Conservation (phyloP, 352 stramenopile species). For the Phytopythium chamaehyphon region DNA sequence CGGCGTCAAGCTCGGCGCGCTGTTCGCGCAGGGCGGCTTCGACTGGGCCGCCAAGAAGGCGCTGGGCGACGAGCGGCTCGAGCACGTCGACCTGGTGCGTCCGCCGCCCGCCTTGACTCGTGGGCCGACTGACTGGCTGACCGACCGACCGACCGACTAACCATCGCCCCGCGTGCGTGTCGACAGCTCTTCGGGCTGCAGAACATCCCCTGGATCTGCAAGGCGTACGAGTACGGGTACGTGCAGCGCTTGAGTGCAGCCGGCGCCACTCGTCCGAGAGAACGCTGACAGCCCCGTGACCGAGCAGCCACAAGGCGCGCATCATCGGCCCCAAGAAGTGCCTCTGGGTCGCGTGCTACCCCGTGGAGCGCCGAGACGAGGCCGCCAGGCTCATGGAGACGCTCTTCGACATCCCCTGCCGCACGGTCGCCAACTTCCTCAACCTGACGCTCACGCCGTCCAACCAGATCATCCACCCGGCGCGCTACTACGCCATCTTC, state of each 20-base stretch:
- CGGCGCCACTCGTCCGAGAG: no score
- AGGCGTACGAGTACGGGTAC: slow-evolving; percentile 83
- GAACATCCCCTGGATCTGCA: slow-evolving; percentile 95
- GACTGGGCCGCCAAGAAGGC: slow-evolving; percentile 90
- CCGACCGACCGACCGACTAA: no score
- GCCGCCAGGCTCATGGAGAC: slow-evolving; percentile 77
- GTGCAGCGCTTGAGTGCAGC: slow-evolving; percentile 6
- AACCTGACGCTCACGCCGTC: slow-evolving; percentile 92
- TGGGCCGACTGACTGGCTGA: background rate
- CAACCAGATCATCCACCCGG: slow-evolving; percentile 93
- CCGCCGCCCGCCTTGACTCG: background rate
- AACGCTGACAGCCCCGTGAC: background rate
- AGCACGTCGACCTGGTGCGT: slow-evolving; percentile 55
- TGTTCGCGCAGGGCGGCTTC: slow-evolving; percentile 92
- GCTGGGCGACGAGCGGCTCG: slow-evolving; percentile 60
- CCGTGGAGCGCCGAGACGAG: slow-evolving; percentile 78
- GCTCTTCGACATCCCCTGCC: slow-evolving; percentile 91
- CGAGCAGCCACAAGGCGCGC: slow-evolving; percentile 70
- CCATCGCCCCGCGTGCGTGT: background rate
- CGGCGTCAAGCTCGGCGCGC: slow-evolving; percentile 75
- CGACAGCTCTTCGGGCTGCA: slow-evolving; percentile 87
- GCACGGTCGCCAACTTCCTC: slow-evolving; percentile 90
- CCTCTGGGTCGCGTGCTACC: slow-evolving; percentile 89
- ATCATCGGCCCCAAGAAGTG: slow-evolving; percentile 91
- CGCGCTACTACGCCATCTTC: slow-evolving; percentile 92